Evolutionary conservation across 768 basidiomycete genomes (phyloP).

Genomic region (Cystofilobasidium macerans): DNA sequence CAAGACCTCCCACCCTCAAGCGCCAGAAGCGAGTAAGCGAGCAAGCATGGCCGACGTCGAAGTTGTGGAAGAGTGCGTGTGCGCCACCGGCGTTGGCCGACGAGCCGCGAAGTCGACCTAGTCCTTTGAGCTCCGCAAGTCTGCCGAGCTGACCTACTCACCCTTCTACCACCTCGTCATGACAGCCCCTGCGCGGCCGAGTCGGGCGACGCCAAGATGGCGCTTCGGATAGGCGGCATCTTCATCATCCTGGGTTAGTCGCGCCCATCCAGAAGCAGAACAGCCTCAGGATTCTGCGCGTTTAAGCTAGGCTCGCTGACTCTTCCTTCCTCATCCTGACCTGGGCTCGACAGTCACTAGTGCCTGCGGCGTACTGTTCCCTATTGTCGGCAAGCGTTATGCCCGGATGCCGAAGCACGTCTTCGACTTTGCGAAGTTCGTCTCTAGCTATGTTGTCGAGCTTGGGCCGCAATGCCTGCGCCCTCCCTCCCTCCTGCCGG

Average conservation of each 20-base stretch:
- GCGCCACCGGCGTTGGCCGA: no score
- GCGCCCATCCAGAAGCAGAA: no score
- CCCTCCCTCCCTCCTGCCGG: neutral
- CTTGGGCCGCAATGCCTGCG: neutral
- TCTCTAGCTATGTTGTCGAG: neutral
- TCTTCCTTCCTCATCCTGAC: neutral
- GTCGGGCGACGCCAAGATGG: neutral
- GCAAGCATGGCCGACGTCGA: no score
- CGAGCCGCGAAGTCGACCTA: no score
- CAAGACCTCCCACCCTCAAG: no score
- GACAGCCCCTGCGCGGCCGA: neutral
- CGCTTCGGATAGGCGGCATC: slow-evolving; percentile 17
- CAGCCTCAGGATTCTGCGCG: no score
- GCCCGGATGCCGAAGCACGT: neutral
- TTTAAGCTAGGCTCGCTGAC: no score
- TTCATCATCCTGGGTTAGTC: slow-evolving; percentile 17
- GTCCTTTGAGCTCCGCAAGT: no score
- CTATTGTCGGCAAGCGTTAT: slow-evolving; percentile 17
- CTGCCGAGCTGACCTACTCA: neutral
- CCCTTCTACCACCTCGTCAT: neutral
- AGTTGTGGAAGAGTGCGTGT: no score
- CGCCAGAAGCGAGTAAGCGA: no score
- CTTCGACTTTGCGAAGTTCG: slow-evolving; percentile 22
- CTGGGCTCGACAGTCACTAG: neutral
- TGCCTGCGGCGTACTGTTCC: slow-evolving; percentile 7